Base-by-base conservation (phyloP, 2,329 filamentous ascomycete species). In the Metarhizium album region DNA sequence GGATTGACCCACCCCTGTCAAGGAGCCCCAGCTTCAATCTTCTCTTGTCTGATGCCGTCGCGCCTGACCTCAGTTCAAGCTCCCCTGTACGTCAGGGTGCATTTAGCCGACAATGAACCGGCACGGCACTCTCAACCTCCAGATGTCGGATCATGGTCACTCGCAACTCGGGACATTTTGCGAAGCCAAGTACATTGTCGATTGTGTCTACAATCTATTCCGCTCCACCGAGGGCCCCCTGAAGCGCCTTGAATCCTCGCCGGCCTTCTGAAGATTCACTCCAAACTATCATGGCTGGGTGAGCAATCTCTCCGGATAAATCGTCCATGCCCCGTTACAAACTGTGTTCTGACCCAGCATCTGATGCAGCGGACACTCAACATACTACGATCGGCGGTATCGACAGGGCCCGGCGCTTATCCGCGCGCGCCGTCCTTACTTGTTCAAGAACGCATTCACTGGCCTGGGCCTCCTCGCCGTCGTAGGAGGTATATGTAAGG, bases 331-430 rank as follows among this genome's bases (percentile, higher is more conserved):
- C 16, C 37, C 16, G 7, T 6, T 38, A n/a, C n/a, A 23, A 43
- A 11, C 37, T 11, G 16, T 3, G 3, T 43, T 29, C 48, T 50
- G 42, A 53, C 38, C 6, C 6, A 40, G n/a, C 14, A 42, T 40
- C 22, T n/a, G 16, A 5, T 33, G 20, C 58, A 71, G 73, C 60
- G 69, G 72, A 59, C 74, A 71, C 55, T 73, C 72, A 42, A 90
- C 88, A 57, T 98, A 98, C 78, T 98, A 97, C 76, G 87, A 95
- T 71, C 83, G 84, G 65, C 79, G 86, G 63, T 87, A 87, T 72
- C 84, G 86, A 57, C 90, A 94, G 69, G 87, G 87, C 54, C 84
- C 90, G 46, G 87, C 94, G 51, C 83, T 98, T 57, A 84, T 96
- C 66, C 87, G 93, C 64, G 91, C 93, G 51, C 84, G 94, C 61